Evolutionary conservation across 352 stramenopile genomes (phyloP), one percentile per base, ranked within the genome.

Genomic region (Phytopythium kandeliae): DNA sequence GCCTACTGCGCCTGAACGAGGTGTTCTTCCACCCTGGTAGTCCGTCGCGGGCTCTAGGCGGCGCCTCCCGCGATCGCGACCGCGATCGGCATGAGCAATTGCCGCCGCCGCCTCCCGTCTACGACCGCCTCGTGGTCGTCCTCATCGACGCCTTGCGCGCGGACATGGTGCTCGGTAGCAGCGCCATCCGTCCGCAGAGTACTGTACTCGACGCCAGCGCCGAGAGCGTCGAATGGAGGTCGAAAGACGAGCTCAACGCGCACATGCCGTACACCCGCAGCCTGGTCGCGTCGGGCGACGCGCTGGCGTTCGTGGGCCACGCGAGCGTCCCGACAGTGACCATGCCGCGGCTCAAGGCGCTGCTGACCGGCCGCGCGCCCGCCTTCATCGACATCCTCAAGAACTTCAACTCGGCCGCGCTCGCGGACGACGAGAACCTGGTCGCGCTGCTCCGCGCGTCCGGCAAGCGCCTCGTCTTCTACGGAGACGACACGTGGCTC

Each of bases 301-400:
- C 80, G 34, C 58, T 87, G 8, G 78, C 72, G 5, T 96, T 87
- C 58, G 65, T 96, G 9, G 81, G 72, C 12, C 69, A 92, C 48
- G 86, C 86, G 13, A 89, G 78, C 55, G 72, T 92, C 6, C 86
- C 86, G 8, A 96, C 86, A 4, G 86, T 96, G 46, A 96, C 86
- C 22, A 96, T 96, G 86, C 86, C 86, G 38, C 70, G 86, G 1
- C 67, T 96, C 2, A 96, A 96, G 56, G 86, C 86, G 22, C 68
- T 96, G 34, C 65, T 92, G 41, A 94, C 86, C 10, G 86, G 86
- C 24, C 89, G 88, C 57, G 62, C 86, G 17, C 86, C 86, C 0
- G 78, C 80, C 8, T 96, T 96, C 70, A 94, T 95, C 56, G 86
- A 96, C 56, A 86, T 96, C 44, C 60, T 96, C 33, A 93, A 94